Conservation (phyloP, 768 basidiomycete genomes). For the Sarcomyxa edulis region DNA sequence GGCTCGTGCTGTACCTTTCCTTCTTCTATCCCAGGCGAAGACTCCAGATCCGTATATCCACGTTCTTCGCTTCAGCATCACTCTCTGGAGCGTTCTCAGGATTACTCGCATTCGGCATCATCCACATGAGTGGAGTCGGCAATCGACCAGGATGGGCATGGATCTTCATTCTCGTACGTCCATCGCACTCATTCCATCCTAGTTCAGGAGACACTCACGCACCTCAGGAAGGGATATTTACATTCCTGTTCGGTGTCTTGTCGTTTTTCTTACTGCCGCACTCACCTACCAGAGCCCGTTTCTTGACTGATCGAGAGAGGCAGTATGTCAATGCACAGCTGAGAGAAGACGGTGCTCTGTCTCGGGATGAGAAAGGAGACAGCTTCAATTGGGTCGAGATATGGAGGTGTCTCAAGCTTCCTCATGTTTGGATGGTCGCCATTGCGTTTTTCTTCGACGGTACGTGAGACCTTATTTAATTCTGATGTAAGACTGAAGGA, state of each 20-base stretch:
- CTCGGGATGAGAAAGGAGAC: constrained; percentile 29
- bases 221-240: constrained; percentile 53
- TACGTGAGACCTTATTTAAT: too few species aligned
- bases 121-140: constrained; percentile 54
- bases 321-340: constrained; percentile 35
- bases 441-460: constrained; percentile 51
- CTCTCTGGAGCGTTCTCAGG: constrained; percentile 67
- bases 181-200: too few species aligned
- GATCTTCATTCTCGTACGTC: too few species aligned
- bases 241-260: constrained; percentile 47
- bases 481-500: too few species aligned
- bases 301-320: constrained; percentile 48
- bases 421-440: constrained; percentile 50
- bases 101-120: constrained; percentile 61
- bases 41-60: constrained; percentile 44
- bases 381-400: constrained; percentile 57
- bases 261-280: constrained; percentile 46
- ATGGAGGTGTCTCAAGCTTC: constrained; percentile 36
- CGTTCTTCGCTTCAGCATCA: constrained; percentile 48
- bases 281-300: constrained; percentile 37
- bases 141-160: too few species aligned
- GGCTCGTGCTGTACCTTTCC: constrained; percentile 52
- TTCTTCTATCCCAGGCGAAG: constrained; percentile 48
- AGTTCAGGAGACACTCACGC: background rate
- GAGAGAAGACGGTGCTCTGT: constrained; percentile 35